A percentile compares a stretch with the other conserved stretches of the same genome.
These are phyloP conservation scores for Fusarium sp. DNA, from an alignment of 2,329 filamentous ascomycete genomes.

Conservation along the genomic window DNA sequence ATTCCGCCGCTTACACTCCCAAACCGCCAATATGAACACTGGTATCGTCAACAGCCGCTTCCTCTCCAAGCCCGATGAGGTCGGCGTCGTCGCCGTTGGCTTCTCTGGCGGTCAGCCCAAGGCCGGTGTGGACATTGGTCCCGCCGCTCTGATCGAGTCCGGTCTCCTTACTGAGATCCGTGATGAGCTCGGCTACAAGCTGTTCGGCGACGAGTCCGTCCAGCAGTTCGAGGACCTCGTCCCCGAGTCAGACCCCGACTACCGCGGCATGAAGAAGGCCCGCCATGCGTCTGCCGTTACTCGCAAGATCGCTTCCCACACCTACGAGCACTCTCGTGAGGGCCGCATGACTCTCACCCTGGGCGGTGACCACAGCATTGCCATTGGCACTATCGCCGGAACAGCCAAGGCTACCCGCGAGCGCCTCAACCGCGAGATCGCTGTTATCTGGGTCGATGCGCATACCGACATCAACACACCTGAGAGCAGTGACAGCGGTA, in stretches of 20 bases:
- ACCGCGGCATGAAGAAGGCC: conserved; percentile 95
- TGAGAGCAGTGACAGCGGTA: conserved; percentile 88
- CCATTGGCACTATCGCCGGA: conserved; percentile 91
- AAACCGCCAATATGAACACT: conserved; percentile 60
- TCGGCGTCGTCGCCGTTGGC: conserved; percentile 93
- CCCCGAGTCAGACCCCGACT: conserved; percentile 78
- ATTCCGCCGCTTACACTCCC: conserved; percentile 35
- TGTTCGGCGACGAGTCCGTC: conserved; percentile 85
- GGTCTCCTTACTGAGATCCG: conserved; percentile 87
- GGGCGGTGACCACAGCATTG: conserved; percentile 95
- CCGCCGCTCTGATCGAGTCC: conserved; percentile 86
- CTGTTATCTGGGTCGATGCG: conserved; percentile 98
- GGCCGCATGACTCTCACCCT: conserved; percentile 93
- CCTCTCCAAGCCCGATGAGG: conserved; percentile 80
- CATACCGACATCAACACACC: conserved; percentile 98
- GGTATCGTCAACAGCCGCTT: conserved; percentile 76
- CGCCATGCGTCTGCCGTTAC: conserved; percentile 88
- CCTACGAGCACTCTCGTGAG: conserved; percentile 85
- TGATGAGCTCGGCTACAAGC: conserved; percentile 87
- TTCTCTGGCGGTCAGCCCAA: conserved; percentile 96
- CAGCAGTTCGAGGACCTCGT: conserved; percentile 84
- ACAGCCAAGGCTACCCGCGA: conserved; percentile 89
- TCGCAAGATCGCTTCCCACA: conserved; percentile 80
- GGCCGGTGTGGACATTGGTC: conserved; percentile 89
- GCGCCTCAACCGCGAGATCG: conserved; percentile 83